Base-by-base conservation (phyloP, 495 filamentous ascomycete genomes). In the Trichoderma parareesei region DNA sequence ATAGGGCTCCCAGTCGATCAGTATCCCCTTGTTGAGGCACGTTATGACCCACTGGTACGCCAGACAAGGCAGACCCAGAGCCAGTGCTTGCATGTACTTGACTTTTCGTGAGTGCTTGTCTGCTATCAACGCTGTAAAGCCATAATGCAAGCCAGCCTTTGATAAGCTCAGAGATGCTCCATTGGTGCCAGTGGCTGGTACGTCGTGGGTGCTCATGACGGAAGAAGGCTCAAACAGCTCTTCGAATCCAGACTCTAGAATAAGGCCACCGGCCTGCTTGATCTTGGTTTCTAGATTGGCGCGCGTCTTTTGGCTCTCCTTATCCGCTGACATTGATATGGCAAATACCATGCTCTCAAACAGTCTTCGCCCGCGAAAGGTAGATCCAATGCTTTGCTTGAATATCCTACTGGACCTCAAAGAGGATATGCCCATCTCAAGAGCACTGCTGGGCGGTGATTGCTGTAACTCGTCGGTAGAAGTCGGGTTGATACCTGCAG, bases 51-150 rank as follows among this genome's bases (percentile, higher is more conserved):
- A 98, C 40, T 86, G 84, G 0, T 81, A 81, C 5, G 88, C 85
- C 6, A 98, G 80, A 67, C 91, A 95, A 0, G 95, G 95, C 1
- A 98, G 72, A 5, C 91, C 90, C 4, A 98, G 83, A 8, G 95
- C 93, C 13, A 98, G 85, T 0, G 94, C 94, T 73, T 98, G 93
- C 82, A 98, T 89, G 74, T 94, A 97, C 68, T 98, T 98, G 43
- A 87, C 85, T 64, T 89, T 88, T n/a, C 94, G 87, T 13, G 89
- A 95, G 73, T 97, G 88, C 38, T 84, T 83, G 72, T 97, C 90
- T 0, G 94, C 88, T 66, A 98, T 92, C 18, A 98, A 77, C 33
- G 89, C 91, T 1, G 87, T 82, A 73, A 98, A 98, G 5, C 91
- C 90, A 57, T 57, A 57, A 27, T 37, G 13, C 16, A 33, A 9